phyloP scores from a whole-genome alignment of 495 filamentous ascomycete species.

The Apodospora peruviana region DNA sequence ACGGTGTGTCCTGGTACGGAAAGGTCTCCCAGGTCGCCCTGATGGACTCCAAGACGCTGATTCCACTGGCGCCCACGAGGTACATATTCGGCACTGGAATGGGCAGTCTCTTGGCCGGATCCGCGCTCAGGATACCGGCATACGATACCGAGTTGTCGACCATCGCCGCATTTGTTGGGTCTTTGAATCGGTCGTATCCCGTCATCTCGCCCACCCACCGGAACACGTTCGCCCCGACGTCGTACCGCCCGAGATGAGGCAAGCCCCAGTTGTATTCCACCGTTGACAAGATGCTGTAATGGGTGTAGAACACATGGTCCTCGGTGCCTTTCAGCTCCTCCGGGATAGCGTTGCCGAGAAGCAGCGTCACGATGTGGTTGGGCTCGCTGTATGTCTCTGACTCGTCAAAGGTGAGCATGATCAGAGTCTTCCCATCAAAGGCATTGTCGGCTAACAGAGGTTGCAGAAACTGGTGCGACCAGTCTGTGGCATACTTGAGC shows the following conservation, averaged over 20 bases:
- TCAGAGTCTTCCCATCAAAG: constrained; percentile 57
- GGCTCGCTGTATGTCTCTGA: constrained; percentile 48
- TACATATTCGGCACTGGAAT: constrained; percentile 41
- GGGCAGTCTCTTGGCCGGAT: constrained; percentile 17
- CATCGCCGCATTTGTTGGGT: constrained; percentile 49
- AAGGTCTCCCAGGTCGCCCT: constrained; percentile 21
- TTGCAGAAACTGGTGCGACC: constrained; percentile 52
- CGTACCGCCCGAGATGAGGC: constrained; percentile 62
- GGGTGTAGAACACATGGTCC: constrained; percentile 66
- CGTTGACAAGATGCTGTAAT: constrained; percentile 63
- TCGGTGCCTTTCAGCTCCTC: constrained; percentile 48
- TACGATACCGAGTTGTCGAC: constrained; percentile 62
- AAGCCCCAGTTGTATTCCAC: constrained; percentile 63
- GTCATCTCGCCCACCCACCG: constrained; percentile 53
- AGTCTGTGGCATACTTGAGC: constrained; percentile 53
- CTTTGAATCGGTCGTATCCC: constrained; percentile 52
- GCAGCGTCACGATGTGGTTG: constrained; percentile 57
- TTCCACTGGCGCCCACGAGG: constrained; percentile 39
- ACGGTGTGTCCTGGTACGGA: constrained; percentile 30
- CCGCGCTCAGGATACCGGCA: constrained; percentile 47
- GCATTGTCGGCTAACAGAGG: constrained; percentile 52
- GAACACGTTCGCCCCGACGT: constrained; percentile 67
- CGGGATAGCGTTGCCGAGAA: constrained; percentile 60
- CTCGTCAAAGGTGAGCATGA: constrained; percentile 67
- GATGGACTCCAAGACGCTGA: constrained; percentile 27